Evolutionary conservation across 2,329 filamentous ascomycete species (phyloP).

Genomic region (Hypoxylon sp.): DNA sequence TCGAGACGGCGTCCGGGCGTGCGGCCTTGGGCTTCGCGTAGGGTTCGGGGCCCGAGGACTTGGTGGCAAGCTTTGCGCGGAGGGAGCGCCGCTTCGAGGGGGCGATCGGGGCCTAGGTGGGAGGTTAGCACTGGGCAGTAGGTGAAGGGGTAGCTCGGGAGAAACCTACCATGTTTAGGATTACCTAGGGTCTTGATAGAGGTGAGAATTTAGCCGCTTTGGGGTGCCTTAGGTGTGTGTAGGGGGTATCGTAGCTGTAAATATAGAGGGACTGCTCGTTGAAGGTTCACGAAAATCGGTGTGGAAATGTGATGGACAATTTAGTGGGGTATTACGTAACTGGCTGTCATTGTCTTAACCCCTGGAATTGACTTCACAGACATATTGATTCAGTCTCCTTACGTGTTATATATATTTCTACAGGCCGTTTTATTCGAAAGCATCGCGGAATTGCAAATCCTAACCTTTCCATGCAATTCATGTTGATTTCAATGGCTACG

Average conservation of each 20-base stretch:
- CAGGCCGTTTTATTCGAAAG: too few relatives aligned
- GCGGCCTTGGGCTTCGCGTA: conserved; percentile 65
- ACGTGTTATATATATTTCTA: neutral
- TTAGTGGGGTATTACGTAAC: conserved; percentile 23
- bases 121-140: conserved; percentile 10
- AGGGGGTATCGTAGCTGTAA: neutral
- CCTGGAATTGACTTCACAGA: neutral
- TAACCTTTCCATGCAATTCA: conserved; percentile 1
- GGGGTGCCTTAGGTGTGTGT: neutral
- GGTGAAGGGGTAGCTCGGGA: neutral
- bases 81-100: conserved; percentile 67
- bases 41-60: conserved; percentile 61
- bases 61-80: conserved; percentile 66
- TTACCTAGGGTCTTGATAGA: neutral
- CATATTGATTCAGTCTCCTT: neutral
- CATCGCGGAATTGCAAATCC: neutral
- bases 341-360: neutral
- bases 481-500: conserved; percentile 14
- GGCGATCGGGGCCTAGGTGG: conserved; percentile 55
- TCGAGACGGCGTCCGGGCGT: conserved; percentile 62
- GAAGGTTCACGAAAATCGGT: conserved; percentile 5
- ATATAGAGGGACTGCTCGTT: conserved; percentile 5
- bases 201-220: neutral
- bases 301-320: conserved; percentile 22
- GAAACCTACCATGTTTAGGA: conserved; percentile 27